Conservation (phyloP, 148 eudicot genomes). For the Rhododendron griersonianum region DNA sequence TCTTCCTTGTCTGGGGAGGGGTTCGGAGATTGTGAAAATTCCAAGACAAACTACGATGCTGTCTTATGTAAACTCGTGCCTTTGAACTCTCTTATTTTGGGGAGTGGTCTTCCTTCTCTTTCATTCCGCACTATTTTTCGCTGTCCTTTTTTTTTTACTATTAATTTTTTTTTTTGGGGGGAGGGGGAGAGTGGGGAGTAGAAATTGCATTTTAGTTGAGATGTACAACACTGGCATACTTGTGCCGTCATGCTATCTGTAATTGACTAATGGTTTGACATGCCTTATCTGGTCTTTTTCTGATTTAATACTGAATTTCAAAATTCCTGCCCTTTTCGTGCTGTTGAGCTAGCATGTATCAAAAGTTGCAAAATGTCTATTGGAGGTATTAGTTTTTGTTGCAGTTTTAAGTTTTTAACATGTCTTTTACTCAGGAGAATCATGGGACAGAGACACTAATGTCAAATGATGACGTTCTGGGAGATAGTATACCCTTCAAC, state of each 20-base stretch:
- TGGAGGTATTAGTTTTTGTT: neutral
- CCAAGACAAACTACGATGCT: neutral
- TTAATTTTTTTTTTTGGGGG: no score
- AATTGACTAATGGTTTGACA: neutral
- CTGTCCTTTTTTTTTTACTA: neutral
- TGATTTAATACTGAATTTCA: neutral
- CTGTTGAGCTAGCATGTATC: neutral
- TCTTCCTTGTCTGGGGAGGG: neutral
- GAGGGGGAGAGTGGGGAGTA: no score
- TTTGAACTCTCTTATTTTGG: neutral
- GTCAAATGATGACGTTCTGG: conserved; percentile 92
- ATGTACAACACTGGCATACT: neutral
- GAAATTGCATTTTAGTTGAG: neutral
- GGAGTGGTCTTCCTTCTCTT: neutral
- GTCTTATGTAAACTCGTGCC: neutral
- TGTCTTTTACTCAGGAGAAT: conserved; percentile 52
- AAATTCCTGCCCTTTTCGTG: neutral
- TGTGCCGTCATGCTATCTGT: neutral
- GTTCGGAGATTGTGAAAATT: neutral
- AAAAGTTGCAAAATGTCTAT: neutral
- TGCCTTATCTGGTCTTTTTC: neutral
- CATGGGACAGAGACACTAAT: conserved; percentile 39
- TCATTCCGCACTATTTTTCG: neutral
- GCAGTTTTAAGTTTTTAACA: neutral
- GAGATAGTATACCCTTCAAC: conserved; percentile 72